Base-by-base conservation (phyloP, 2,329 filamentous ascomycete genomes). In the Hypoxylon sp. region DNA sequence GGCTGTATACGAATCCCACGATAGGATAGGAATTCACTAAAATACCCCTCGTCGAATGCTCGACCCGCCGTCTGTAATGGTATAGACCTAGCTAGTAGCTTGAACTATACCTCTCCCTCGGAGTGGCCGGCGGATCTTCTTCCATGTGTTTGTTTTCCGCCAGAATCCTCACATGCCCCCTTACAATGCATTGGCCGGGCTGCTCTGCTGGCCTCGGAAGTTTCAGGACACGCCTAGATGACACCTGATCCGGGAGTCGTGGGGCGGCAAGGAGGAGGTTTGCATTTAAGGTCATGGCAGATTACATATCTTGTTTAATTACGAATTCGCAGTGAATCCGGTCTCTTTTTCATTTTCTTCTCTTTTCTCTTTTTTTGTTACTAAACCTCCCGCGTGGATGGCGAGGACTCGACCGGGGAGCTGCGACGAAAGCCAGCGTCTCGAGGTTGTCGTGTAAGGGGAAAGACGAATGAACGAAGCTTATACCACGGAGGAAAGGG, bases 271-370 rank as follows among this genome's bases (percentile, higher is more conserved):
- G 58, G 55, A 55, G 51, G 63, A 60, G 55, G 55, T 62, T 67
- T 70, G 68, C 69, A 72, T 72, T 65, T 67, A 68, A 66, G 62
- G 64, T 69, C 73, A 74, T 69, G 76, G 75, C 72, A 74, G 74
- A 69, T 74, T 75, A 77, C 76, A 76, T 80, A 81, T 76, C 73
- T 78, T 81, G 78, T 81, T 80, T 81, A 81, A 81, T 81, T 75
- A 78, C 69, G 75, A 78, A 75, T 67, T 68, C 67, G 65, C 57
- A 67, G 68, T 70, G 58, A 69, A 55, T 58, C 65, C 66, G 63
- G 68, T 66, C 67, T 62, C 62, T 68, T 71, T 62, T 52, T 58
- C 58, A 63, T 63, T 68, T 64, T 62, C 61, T 58, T 62, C 67
- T 65, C 62, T 67, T 70, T 67, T 64, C 45, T 66, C 64, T 67